A percentile compares a stretch with the other conserved stretches of the same genome.
These are phyloP conservation scores for Megacollybia marginata DNA, from an alignment of 768 basidiomycete species.

Conservation along the genomic window DNA sequence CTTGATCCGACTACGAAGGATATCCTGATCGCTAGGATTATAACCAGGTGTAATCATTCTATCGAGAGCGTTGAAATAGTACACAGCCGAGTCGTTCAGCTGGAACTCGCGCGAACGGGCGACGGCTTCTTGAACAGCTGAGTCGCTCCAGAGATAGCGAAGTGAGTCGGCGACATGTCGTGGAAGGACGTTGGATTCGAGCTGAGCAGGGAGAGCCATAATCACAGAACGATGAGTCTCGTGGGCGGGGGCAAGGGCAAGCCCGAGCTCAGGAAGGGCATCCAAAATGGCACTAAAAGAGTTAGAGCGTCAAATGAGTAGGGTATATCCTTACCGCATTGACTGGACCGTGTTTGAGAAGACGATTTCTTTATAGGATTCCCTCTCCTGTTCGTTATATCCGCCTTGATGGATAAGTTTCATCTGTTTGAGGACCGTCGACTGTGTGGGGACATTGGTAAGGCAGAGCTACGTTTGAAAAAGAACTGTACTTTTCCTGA, in stretches of 20 bases:
- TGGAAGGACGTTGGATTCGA: constrained; percentile 72
- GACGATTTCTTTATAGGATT: constrained; percentile 93
- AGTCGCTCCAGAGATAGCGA: constrained; percentile 71
- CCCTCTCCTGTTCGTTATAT: constrained; percentile 83
- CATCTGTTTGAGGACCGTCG: constrained; percentile 95
- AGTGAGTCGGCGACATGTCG: constrained; percentile 74
- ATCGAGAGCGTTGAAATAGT: constrained; percentile 91
- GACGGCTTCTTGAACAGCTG: constrained; percentile 77
- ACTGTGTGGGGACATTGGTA: constrained; percentile 32
- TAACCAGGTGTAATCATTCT: constrained; percentile 73
- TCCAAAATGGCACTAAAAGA: constrained; percentile 75
- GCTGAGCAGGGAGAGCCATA: constrained; percentile 66
- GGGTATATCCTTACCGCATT: constrained; percentile 61
- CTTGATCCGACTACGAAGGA: constrained; percentile 88
- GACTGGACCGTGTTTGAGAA: constrained; percentile 91
- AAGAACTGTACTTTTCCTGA: constrained; percentile 68
- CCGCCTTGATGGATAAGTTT: constrained; percentile 91
- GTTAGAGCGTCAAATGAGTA: background rate
- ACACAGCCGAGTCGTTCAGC: constrained; percentile 91
- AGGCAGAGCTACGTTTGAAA: background rate
- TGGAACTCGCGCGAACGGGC: constrained; percentile 88
- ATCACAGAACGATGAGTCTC: constrained; percentile 59
- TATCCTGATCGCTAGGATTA: constrained; percentile 92
- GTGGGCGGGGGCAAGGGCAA: constrained; percentile 62
- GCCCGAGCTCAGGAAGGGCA: constrained; percentile 81